Evolutionary conservation across 2,329 filamentous ascomycete genomes (phyloP).

Genomic region (Eurotiales sp.): DNA sequence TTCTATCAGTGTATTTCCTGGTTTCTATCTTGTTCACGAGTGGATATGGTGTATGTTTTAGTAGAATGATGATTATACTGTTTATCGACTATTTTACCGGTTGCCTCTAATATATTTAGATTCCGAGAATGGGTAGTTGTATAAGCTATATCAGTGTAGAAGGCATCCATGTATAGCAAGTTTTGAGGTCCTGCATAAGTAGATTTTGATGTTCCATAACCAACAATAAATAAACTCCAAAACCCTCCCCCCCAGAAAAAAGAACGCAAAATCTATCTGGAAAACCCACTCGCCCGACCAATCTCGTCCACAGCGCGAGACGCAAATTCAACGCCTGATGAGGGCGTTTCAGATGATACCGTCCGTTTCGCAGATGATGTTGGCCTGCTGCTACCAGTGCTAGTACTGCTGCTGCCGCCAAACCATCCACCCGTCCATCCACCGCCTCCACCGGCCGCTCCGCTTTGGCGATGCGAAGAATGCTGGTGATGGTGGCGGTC

Average conservation of each 20-base stretch:
- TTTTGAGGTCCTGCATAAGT: background rate
- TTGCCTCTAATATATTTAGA: too few relatives aligned
- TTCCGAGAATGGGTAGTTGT: too few relatives aligned
- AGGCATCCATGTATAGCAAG: too few relatives aligned
- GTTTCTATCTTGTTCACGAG: background rate
- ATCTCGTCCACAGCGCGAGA: slow-evolving; percentile 26
- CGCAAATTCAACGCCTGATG: slow-evolving; percentile 28
- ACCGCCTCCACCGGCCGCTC: background rate
- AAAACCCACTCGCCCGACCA: slow-evolving; percentile 16
- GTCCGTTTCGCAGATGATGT: slow-evolving; percentile 5
- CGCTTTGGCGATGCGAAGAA: too few relatives aligned
- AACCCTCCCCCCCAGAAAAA: too few relatives aligned
- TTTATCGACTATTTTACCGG: too few relatives aligned
- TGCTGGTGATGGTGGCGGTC: background rate
- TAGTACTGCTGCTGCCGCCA: slow-evolving; percentile 2
- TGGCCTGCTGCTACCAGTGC: background rate
- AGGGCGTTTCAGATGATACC: slow-evolving; percentile 3
- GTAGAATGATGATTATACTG: too few relatives aligned
- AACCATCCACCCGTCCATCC: slow-evolving; percentile 16
- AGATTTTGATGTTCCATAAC: too few relatives aligned
- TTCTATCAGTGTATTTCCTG: too few relatives aligned
- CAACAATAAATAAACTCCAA: too few relatives aligned
- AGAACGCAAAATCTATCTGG: slow-evolving; percentile 11
- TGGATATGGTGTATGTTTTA: background rate
- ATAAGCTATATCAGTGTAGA: too few relatives aligned